phyloP scores from a whole-genome alignment of 306 rosid species.

The Fagus sylvatica region DNA sequence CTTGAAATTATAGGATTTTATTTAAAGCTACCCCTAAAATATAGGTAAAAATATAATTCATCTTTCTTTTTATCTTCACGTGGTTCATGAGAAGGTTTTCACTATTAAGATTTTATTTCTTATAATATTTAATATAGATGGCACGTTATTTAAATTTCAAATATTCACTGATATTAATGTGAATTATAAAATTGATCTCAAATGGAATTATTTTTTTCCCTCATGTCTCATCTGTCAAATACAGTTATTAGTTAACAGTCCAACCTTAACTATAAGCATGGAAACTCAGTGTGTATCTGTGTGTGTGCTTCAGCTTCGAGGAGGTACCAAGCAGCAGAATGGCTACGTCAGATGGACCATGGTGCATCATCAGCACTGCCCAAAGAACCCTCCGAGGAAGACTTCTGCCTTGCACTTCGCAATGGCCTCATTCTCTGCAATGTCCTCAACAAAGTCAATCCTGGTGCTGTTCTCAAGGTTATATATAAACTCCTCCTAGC shows the following conservation, averaged over 20 bases:
- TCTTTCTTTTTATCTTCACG: too few relatives aligned
- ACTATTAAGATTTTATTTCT: too few relatives aligned
- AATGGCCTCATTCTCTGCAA: constrained; percentile 97
- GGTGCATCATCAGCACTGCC: constrained; percentile 64
- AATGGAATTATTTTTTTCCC: too few relatives aligned
- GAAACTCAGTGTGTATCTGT: not conserved
- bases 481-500: not conserved
- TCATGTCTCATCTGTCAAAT: too few relatives aligned
- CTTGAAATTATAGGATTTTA: too few relatives aligned
- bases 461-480: constrained; percentile 89
- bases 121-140: too few relatives aligned
- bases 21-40: too few relatives aligned
- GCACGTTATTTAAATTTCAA: too few relatives aligned
- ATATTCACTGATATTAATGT: too few relatives aligned
- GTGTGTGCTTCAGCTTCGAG: constrained; percentile 53
- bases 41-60: too few relatives aligned
- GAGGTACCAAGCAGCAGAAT: constrained; percentile 86
- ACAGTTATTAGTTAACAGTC: not conserved
- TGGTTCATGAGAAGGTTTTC: too few relatives aligned
- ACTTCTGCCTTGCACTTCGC: constrained; percentile 81
- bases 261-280: not conserved
- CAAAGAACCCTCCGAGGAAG: constrained; percentile 82
- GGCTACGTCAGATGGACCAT: constrained; percentile 90
- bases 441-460: constrained; percentile 91
- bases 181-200: too few relatives aligned